Percentiles rank a stretch among this genome's conserved stretches.
These are phyloP conservation scores for Diddensiella santjacobensis DNA, from an alignment of 805 yeast genomes.

Conservation along the genomic window DNA sequence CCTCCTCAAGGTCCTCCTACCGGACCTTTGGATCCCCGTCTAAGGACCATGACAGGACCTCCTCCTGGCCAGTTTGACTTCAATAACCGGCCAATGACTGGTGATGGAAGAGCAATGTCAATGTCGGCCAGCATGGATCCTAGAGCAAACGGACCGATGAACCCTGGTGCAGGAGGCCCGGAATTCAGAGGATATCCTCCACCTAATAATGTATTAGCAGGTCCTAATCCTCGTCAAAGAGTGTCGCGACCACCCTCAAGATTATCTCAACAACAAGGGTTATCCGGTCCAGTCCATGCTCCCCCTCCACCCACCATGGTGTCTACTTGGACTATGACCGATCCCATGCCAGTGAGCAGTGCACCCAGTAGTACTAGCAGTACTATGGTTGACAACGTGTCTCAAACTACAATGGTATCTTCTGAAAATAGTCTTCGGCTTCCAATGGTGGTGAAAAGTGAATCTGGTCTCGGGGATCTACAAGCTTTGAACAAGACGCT, in stretches of 20 bases:
- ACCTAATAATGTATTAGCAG: conserved; percentile 3
- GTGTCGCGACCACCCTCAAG: conserved; percentile 18
- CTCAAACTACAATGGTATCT: background rate
- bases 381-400: background rate
- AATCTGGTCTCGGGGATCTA: conserved; percentile 16
- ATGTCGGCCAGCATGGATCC: conserved; percentile 1
- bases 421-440: background rate
- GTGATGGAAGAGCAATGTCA: background rate
- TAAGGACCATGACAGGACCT: conserved; percentile 11
- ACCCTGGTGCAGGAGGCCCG: background rate
- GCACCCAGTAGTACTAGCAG: conserved; percentile 1
- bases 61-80: conserved; percentile 3
- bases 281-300: background rate
- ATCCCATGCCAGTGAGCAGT: conserved; percentile 7
- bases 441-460: background rate
- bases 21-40: conserved; percentile 9
- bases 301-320: conserved; percentile 12
- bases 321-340: conserved; percentile 20
- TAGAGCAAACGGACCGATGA: background rate
- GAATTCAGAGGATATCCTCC: conserved; percentile 8
- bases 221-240: conserved; percentile 2
- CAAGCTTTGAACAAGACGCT: conserved; percentile 23
- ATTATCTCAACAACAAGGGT: conserved; percentile 7
- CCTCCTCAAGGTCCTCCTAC: conserved; percentile 13
- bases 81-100: conserved; percentile 5